Evolutionary conservation across 805 yeast species (phyloP).

Genomic region (Kuraishia capsulata): DNA sequence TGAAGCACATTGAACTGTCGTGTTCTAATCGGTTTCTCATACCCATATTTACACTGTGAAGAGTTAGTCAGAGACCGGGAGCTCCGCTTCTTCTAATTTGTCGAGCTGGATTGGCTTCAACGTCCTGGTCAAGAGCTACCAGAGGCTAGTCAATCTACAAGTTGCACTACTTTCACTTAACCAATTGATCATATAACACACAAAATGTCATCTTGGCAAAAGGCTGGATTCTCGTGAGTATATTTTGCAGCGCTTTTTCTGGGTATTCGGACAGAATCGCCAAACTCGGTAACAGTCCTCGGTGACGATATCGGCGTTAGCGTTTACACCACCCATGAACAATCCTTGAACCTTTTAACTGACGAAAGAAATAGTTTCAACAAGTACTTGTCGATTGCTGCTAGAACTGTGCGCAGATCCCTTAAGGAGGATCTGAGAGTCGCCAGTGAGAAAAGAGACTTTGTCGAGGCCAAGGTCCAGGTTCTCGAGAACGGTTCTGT

Average conservation of each 20-base stretch:
- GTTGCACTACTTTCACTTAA: not conserved
- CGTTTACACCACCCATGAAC: not conserved
- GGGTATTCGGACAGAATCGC: not conserved
- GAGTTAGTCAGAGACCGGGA: not conserved
- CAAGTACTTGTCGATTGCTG: constrained; percentile 86
- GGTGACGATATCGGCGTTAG: not conserved
- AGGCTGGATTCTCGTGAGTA: constrained; percentile 56
- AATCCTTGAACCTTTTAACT: too few species aligned
- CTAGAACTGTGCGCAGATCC: constrained; percentile 79
- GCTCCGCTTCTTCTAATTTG: not conserved
- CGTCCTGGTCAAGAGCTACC: too few species aligned
- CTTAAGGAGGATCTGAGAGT: constrained; percentile 81
- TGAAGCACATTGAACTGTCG: too few species aligned
- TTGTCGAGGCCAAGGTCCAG: constrained; percentile 66
- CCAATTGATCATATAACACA: constrained; percentile 2
- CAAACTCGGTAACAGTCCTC: not conserved
- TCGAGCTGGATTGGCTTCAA: not conserved
- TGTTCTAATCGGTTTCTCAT: not conserved
- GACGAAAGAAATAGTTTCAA: too few species aligned
- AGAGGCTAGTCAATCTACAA: not conserved
- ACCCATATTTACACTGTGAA: not conserved
- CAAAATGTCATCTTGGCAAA: constrained; percentile 52
- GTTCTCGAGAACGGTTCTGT: constrained; percentile 61
- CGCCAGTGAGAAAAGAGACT: constrained; percentile 61
- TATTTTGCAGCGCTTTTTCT: not conserved